Evolutionary conservation across 495 filamentous ascomycete genomes (phyloP).

Genomic region (Terfezia claveryi): DNA sequence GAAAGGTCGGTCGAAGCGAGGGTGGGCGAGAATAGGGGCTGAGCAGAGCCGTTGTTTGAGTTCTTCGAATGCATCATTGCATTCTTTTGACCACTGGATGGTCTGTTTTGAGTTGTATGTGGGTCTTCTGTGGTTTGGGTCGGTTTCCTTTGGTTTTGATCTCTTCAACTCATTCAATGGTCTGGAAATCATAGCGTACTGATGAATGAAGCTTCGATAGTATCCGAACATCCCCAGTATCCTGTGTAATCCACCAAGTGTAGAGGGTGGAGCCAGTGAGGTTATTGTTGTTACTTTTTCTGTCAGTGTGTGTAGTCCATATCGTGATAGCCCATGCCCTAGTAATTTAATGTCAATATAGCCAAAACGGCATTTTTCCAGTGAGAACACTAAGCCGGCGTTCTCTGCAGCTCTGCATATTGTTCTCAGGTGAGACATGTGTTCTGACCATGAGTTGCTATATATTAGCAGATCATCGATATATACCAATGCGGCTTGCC

Average conservation of each 20-base stretch:
- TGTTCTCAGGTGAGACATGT: neutral
- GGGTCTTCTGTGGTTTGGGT: neutral
- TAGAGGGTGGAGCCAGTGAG: neutral
- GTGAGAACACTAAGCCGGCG: neutral
- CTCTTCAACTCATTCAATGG: neutral
- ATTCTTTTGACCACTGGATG: neutral
- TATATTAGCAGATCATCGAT: neutral
- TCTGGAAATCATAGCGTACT: neutral
- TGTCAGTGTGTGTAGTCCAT: no score
- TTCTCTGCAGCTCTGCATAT: neutral
- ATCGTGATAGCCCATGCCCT: neutral
- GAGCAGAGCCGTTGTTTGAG: neutral
- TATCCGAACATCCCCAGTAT: constrained; percentile 4
- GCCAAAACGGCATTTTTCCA: neutral
- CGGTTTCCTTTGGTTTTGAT: neutral
- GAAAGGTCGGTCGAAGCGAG: neutral
- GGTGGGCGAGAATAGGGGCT: no score
- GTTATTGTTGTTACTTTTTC: constrained; percentile 1
- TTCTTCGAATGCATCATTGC: neutral
- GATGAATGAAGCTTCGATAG: neutral
- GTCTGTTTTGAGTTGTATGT: neutral
- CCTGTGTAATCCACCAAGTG: neutral
- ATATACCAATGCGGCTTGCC: constrained; percentile 1
- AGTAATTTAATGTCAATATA: neutral
- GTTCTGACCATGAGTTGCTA: neutral